phyloP scores from a whole-genome alignment of 2,329 filamentous ascomycete species.

The Alternaria postmessia region DNA sequence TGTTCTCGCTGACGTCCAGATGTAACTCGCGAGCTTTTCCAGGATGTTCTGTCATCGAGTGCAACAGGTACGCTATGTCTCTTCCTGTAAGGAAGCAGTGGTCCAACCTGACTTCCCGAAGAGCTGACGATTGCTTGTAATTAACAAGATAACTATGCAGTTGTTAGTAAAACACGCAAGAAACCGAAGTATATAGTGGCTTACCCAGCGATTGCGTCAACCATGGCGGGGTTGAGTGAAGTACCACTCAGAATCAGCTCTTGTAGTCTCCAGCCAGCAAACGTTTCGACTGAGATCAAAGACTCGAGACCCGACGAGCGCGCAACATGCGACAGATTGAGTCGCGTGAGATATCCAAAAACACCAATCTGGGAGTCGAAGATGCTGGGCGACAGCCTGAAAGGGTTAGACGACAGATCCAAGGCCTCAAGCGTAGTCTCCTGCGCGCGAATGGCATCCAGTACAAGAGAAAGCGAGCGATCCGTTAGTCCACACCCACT shows the following conservation, averaged over 20 bases:
- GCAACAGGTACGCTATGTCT: constrained; percentile 71
- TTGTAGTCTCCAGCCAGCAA: constrained; percentile 72
- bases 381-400: constrained; percentile 68
- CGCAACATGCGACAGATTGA: constrained; percentile 71
- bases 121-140: constrained; percentile 63
- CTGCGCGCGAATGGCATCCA: constrained; percentile 71
- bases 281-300: constrained; percentile 70
- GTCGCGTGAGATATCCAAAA: constrained; percentile 70
- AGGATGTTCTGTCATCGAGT: constrained; percentile 65
- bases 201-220: constrained; percentile 66
- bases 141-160: constrained; percentile 65
- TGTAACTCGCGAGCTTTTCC: constrained; percentile 66
- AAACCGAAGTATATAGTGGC: background rate
- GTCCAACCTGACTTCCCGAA: constrained; percentile 70
- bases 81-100: constrained; percentile 71
- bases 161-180: constrained; percentile 44
- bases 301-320: constrained; percentile 69
- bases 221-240: constrained; percentile 66
- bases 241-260: constrained; percentile 72
- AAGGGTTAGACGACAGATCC: constrained; percentile 72
- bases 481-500: constrained; percentile 69
- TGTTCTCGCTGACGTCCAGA: constrained; percentile 71
- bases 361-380: constrained; percentile 72
- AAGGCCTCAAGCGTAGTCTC: constrained; percentile 72
- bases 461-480: constrained; percentile 66